Conservation (phyloP, 1,284 basidiomycete species). For the Sporisorium iseilematis-ciliati region DNA sequence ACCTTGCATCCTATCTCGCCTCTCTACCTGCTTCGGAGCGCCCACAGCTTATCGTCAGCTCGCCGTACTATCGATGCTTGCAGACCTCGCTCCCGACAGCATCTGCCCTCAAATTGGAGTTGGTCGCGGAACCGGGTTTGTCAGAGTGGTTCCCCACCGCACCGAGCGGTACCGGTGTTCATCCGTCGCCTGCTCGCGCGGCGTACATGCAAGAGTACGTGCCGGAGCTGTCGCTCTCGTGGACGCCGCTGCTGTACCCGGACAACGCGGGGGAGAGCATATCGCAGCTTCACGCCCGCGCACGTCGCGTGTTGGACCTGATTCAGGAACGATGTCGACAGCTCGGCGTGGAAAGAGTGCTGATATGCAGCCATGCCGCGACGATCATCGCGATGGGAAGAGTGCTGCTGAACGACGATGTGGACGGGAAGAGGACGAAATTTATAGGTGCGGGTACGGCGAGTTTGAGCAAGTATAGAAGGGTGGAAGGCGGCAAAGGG, state of each 20-base stretch:
- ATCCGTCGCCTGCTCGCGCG: conserved; percentile 49
- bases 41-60: conserved; percentile 78
- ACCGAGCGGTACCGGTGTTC: conserved; percentile 72
- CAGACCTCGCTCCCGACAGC: conserved; percentile 81
- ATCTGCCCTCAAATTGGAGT: conserved; percentile 76
- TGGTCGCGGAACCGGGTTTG: conserved; percentile 82
- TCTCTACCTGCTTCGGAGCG: conserved; percentile 77
- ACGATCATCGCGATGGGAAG: conserved; percentile 79
- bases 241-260: conserved; percentile 77
- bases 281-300: conserved; percentile 76
- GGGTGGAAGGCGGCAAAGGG: conserved; percentile 8
- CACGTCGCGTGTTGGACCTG: conserved; percentile 73
- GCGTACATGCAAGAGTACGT: conserved; percentile 79
- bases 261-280: conserved; percentile 80
- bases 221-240: conserved; percentile 72
- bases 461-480: conserved; percentile 61
- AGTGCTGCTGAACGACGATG: conserved; percentile 74
- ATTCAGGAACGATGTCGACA: conserved; percentile 49
- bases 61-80: conserved; percentile 80
- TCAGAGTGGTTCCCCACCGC: conserved; percentile 87
- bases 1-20: conserved; percentile 77
- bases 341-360: conserved; percentile 73
- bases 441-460: conserved; percentile 63
- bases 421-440: conserved; percentile 66
- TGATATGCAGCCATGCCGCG: conserved; percentile 84